Evolutionary conservation across 129 eudicot genomes (phyloP), one percentile per base, ranked within the genome.

Genomic region (Scalesia atractyloides): DNA sequence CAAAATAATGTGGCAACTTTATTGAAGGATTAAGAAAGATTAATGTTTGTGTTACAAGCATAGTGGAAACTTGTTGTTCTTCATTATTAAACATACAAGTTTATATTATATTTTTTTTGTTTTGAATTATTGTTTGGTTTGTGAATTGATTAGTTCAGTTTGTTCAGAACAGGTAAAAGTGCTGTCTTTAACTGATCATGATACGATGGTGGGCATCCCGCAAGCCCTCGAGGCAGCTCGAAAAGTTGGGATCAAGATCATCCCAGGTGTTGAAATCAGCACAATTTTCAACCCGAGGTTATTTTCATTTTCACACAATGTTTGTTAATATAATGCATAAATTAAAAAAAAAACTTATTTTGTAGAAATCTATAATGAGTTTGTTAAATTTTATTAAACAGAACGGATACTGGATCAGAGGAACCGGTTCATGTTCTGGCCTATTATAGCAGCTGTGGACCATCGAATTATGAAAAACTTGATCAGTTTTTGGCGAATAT

Each of bases 401-500:
- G 97, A 63, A 84, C 78, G 51, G 92, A 83, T 22, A 76, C 92
- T 36, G 98, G 88, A 62, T 58, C 84, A 16, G 87, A 87, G 76
- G 98, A 89, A 79, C 98, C 98, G 9, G 98, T 93, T 73, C 98
- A 93, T 77, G 84, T 93, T 77, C 96, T 93, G 57, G 98, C 97
- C 22, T 93, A 93, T 77, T 93, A 85, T 69, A 90, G 98, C 84
- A 84, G 95, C 53, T 89, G 98, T 57, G 98, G 98, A 47, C 97
- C 98, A 1, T 33, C 89, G 75, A 79, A 72, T 66, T 63, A 68
- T 50, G 91, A 86, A 20, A 81, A 79, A 62, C 52, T 93, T 73
- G 98, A 93, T 57, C 78, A 74, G 73, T 86, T 87, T 73, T 71
- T 93, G 74, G 85, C 73, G 18, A 78, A 82, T 84, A 93, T 93